Evolutionary conservation across 2,329 filamentous ascomycete species (phyloP).

Genomic region (Colletotrichum sp.): DNA sequence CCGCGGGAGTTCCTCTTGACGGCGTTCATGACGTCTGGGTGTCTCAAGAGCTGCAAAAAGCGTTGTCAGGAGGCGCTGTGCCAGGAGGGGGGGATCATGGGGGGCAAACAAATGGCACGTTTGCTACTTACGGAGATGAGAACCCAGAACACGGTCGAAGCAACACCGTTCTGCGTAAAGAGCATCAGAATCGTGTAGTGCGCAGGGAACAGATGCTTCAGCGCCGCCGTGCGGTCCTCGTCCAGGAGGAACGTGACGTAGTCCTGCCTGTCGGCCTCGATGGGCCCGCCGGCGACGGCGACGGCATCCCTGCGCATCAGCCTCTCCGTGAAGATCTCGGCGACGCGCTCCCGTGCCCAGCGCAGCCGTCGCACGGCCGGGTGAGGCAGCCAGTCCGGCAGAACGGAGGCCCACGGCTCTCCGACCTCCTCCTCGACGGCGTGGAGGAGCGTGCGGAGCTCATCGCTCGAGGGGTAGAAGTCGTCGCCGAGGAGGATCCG

Average conservation of each 20-base stretch:
- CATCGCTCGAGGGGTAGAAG: slow-evolving; percentile 18
- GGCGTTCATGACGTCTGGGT: slow-evolving; percentile 18
- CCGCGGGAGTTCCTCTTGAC: slow-evolving; percentile 20
- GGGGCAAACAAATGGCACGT: no score
- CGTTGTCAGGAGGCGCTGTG: background rate
- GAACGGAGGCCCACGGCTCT: background rate
- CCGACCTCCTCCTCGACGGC: slow-evolving; percentile 15
- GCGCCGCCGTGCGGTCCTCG: slow-evolving; percentile 11
- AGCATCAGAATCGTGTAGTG: slow-evolving; percentile 24
- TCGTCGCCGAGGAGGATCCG: slow-evolving; percentile 23
- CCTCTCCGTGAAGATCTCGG: slow-evolving; percentile 21
- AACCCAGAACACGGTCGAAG: slow-evolving; percentile 18
- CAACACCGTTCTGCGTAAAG: slow-evolving; percentile 21
- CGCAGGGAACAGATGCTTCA: slow-evolving; percentile 12
- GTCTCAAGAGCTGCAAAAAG: slow-evolving; percentile 13
- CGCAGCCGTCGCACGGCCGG: slow-evolving; percentile 10
- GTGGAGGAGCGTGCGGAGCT: slow-evolving; percentile 19
- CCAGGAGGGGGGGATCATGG: no score
- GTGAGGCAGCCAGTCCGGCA: slow-evolving; percentile 22
- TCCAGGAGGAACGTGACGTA: slow-evolving; percentile 23
- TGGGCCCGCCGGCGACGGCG: background rate
- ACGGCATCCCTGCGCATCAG: slow-evolving; percentile 11
- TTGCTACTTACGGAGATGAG: slow-evolving; percentile 18
- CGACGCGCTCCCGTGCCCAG: slow-evolving; percentile 17
- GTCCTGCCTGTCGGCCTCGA: slow-evolving; percentile 12